A percentile compares a stretch with the other conserved stretches of the same genome.
Conservation (phyloP, 305 asterid genomes). For the Petunia hybrid region DNA sequence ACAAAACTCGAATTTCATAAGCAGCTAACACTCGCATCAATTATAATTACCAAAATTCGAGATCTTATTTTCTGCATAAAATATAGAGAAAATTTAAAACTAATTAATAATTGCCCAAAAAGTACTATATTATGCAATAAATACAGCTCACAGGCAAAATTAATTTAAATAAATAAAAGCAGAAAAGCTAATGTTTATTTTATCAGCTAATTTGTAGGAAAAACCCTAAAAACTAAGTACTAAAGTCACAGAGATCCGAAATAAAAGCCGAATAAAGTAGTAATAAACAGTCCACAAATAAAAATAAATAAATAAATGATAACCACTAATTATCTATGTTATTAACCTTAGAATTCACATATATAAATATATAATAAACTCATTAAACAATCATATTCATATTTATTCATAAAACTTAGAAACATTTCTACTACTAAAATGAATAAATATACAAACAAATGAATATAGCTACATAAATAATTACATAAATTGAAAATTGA, state of each 20-base stretch:
- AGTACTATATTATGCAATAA: slow-evolving; percentile 24
- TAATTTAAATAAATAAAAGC: slow-evolving; percentile 23
- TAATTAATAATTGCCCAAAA: slow-evolving; percentile 19
- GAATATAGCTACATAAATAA: neutral
- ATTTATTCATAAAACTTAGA: slow-evolving; percentile 21
- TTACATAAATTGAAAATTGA: too few relatives aligned
- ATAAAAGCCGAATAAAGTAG: slow-evolving; percentile 47
- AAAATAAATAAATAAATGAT: neutral
- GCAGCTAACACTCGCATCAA: slow-evolving; percentile 47
- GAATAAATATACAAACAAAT: slow-evolving; percentile 19
- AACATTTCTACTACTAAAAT: neutral
- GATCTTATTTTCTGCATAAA: slow-evolving; percentile 29
- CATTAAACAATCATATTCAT: slow-evolving; percentile 22
- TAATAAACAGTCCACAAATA: slow-evolving; percentile 43
- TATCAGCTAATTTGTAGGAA: slow-evolving; percentile 50
- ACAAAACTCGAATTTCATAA: slow-evolving; percentile 32
- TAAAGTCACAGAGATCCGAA: slow-evolving; percentile 69
- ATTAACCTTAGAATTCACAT: slow-evolving; percentile 41
- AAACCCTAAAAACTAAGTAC: slow-evolving; percentile 52
- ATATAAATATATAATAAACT: slow-evolving; percentile 34
- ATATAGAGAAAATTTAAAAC: neutral
- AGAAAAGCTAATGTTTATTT: slow-evolving; percentile 39
- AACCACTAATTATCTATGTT: slow-evolving; percentile 36
- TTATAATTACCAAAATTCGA: slow-evolving; percentile 33
- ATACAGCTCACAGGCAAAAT: slow-evolving; percentile 17